These are phyloP conservation scores for Tolypocladium amazonense DNA, from an alignment of 2,329 filamentous ascomycete species.

Conservation along the genomic window DNA sequence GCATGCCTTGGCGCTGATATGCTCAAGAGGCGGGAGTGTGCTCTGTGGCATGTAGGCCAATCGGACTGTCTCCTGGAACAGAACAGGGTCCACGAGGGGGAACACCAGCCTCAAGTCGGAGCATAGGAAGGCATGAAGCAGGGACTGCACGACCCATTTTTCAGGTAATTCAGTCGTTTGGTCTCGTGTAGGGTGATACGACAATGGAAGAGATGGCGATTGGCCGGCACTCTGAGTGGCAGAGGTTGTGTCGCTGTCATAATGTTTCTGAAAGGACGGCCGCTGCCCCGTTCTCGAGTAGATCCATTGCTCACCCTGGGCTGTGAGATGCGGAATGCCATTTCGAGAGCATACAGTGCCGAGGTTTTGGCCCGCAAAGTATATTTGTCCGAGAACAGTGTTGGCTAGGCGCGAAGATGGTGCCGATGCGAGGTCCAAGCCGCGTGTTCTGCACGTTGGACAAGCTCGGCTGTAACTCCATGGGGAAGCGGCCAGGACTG, in stretches of 20 bases:
- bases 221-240: not conserved
- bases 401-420: not conserved
- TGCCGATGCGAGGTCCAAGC: not conserved
- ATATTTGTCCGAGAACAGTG: conserved; percentile 22
- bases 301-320: conserved; percentile 36
- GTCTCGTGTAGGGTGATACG: not conserved
- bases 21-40: conserved; percentile 10
- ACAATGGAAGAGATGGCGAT: not conserved
- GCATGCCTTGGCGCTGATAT: conserved; percentile 30
- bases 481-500: not conserved
- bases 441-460: not conserved
- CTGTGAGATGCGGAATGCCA: conserved; percentile 38
- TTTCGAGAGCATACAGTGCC: conserved; percentile 34
- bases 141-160: conserved; percentile 12
- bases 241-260: not conserved
- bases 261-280: conserved; percentile 10
- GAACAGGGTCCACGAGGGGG: conserved; percentile 33
- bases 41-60: conserved; percentile 27
- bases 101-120: conserved; percentile 33
- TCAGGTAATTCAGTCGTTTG: conserved; percentile 21
- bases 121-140: conserved; percentile 12
- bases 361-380: conserved; percentile 36
- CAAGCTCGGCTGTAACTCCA: not conserved
- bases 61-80: conserved; percentile 34
- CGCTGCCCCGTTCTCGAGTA: conserved; percentile 28